These are phyloP conservation scores for Mycena vulgaris DNA, from an alignment of 768 basidiomycete genomes.

Conservation along the genomic window DNA sequence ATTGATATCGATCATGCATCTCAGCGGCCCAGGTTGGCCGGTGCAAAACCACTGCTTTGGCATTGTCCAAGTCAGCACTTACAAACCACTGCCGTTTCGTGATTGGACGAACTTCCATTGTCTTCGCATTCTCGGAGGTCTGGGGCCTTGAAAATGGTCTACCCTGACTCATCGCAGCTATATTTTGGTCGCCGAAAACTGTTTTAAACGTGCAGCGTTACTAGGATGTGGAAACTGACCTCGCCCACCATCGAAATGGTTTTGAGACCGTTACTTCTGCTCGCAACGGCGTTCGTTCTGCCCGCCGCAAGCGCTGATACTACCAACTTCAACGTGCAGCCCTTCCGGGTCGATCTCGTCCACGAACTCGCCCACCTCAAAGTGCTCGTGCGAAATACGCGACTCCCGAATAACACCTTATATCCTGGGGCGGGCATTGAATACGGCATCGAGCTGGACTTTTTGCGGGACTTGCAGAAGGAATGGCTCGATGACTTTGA, in stretches of 20 bases:
- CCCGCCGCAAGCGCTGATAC: background rate
- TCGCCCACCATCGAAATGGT: background rate
- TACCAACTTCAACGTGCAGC: background rate
- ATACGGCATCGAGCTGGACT: constrained; percentile 17
- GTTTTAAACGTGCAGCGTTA: no score
- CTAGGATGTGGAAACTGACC: no score
- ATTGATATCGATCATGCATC: no score
- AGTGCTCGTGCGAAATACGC: background rate
- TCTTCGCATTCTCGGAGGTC: no score
- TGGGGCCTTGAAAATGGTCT: no score
- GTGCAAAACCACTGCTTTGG: no score
- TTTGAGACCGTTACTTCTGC: background rate
- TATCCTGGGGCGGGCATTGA: constrained; percentile 17
- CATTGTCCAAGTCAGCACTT: no score
- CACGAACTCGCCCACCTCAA: constrained; percentile 10
- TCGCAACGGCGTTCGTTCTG: background rate
- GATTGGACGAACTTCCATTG: no score
- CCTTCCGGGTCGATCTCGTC: constrained; percentile 8
- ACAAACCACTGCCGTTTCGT: no score
- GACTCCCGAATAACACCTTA: constrained; percentile 2
- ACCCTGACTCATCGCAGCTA: no score
- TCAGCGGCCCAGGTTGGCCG: no score
- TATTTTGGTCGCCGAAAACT: no score
- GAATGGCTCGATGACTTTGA: constrained; percentile 18
- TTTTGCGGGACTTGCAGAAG: constrained; percentile 10